phyloP scores from a whole-genome alignment of 2,329 filamentous ascomycete genomes.

The Monilinia fructigena region DNA sequence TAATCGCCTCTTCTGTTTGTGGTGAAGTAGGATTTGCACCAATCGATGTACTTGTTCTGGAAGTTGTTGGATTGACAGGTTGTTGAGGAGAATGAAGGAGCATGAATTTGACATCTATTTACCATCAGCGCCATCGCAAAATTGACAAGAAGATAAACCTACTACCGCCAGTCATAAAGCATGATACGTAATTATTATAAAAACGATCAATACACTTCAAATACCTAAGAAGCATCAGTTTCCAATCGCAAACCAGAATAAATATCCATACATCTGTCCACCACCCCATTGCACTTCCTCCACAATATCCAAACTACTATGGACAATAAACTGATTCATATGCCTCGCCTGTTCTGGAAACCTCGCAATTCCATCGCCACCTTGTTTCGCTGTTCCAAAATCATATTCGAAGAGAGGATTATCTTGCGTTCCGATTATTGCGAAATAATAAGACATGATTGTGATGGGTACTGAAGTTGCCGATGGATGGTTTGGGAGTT shows the following conservation, averaged over 20 bases:
- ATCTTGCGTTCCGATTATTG: conserved; percentile 92
- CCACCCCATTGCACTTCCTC: conserved; percentile 95
- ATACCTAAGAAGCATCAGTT: conserved; percentile 59
- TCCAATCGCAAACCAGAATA: conserved; percentile 21
- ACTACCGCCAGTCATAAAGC: conserved; percentile 86
- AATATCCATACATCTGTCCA: conserved; percentile 68
- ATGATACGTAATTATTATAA: conserved; percentile 92
- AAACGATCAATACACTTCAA: conserved; percentile 96
- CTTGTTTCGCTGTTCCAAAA: conserved; percentile 94
- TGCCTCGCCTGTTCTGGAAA: conserved; percentile 87
- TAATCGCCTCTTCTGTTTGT: conserved; percentile 91
- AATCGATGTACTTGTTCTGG: conserved; percentile 65
- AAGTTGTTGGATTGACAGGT: conserved; percentile 46
- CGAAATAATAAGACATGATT: conserved; percentile 96
- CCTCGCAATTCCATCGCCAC: conserved; percentile 86
- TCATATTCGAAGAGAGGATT: conserved; percentile 96
- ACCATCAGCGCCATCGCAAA: conserved; percentile 1
- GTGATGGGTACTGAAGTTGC: conserved; percentile 5
- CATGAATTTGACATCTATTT: conserved; percentile 76
- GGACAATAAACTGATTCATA: conserved; percentile 96
- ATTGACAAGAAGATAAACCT: conserved; percentile 28
- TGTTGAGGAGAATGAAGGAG: conserved; percentile 79
- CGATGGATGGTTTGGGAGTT: conserved; percentile 21
- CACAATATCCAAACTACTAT: conserved; percentile 89
- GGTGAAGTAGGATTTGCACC: conserved; percentile 82